phyloP scores from a whole-genome alignment of 108 stramenopile genomes.

The Cyclotella cryptica region DNA sequence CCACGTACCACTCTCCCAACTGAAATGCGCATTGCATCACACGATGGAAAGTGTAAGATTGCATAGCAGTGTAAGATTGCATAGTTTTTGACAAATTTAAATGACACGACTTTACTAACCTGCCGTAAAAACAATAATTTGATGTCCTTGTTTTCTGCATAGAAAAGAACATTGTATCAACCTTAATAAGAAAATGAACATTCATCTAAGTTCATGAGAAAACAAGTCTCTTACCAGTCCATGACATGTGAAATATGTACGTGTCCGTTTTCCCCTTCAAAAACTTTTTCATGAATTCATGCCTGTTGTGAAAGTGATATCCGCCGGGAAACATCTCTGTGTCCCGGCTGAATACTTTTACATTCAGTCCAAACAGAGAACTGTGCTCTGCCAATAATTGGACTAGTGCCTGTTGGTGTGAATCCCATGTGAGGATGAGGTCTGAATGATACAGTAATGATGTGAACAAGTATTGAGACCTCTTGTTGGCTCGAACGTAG shows the following conservation, averaged over 20 bases:
- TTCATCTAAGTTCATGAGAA: neutral
- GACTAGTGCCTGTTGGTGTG: conserved; percentile 80
- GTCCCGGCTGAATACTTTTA: conserved; percentile 73
- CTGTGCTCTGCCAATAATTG: conserved; percentile 76
- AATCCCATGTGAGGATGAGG: conserved; percentile 62
- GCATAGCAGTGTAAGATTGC: neutral
- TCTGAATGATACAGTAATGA: conserved; percentile 68
- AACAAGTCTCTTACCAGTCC: conserved; percentile 12
- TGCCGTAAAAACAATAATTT: conserved; percentile 81
- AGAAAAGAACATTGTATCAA: conserved; percentile 42
- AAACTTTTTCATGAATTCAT: conserved; percentile 52
- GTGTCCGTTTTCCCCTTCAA: conserved; percentile 49
- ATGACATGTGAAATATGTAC: conserved; percentile 61
- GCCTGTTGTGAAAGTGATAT: conserved; percentile 56
- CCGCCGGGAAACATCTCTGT: conserved; percentile 71
- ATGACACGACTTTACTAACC: neutral
- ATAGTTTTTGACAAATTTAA: neutral
- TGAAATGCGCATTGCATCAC: neutral
- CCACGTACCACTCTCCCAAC: conserved; percentile 82
- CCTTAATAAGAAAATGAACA: neutral
- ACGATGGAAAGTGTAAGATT: neutral
- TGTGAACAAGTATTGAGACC: conserved; percentile 76
- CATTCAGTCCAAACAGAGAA: conserved; percentile 70
- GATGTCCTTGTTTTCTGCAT: conserved; percentile 85
- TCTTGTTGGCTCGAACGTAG: conserved; percentile 73